Evolutionary conservation across 192 early-diverging fungal species (phyloP), one percentile per base, ranked within the genome.

Genomic region (Gaertneriomyces sp.): DNA sequence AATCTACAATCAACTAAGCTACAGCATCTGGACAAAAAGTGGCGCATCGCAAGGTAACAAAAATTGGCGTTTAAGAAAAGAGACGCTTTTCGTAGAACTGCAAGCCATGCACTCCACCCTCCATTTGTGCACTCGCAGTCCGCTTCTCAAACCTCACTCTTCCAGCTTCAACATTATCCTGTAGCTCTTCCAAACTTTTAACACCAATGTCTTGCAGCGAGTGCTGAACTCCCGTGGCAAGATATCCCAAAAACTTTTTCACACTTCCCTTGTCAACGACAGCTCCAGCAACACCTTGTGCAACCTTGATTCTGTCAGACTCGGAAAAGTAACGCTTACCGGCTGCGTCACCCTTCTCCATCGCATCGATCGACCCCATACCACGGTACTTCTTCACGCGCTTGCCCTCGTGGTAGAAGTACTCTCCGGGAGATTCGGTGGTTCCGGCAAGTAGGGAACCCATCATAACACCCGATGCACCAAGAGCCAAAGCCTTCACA

Each of bases 401-500:
- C 81, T 96, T 88, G 61, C 96, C 96, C 47, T 98, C 93, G 71
- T 93, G 87, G 87, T 94, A 98, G 72, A 93, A 98, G 89, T 95
- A 98, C 61, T 95, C 94, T 51, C 96, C 96, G 42, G 96, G 96
- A 20, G 93, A 88, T 77, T 98, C 96, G 50, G 88, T 82, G 16
- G 93, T 95, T 39, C 96, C 96, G 42, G 96, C 96, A 59, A 98
- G 82, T 45, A 98, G 85, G 59, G 89, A 86, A 40, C 96, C 96
- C 96, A 98, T 98, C 96, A 98, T 98, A 56, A 96, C 96, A 60
- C 84, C 91, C n/a, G 90, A 91, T 12, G 96, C 94, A 51, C 96
- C 96, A 42, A 96, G 86, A 19, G 94, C 86, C 41, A 93, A 71
- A 11, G 96, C 96, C 81, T 98, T 98, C 70, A 93, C 91, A 60